Evolutionary conservation across 2,329 filamentous ascomycete genomes (phyloP).

Genomic region (Lasiodiplodia theobromae): DNA sequence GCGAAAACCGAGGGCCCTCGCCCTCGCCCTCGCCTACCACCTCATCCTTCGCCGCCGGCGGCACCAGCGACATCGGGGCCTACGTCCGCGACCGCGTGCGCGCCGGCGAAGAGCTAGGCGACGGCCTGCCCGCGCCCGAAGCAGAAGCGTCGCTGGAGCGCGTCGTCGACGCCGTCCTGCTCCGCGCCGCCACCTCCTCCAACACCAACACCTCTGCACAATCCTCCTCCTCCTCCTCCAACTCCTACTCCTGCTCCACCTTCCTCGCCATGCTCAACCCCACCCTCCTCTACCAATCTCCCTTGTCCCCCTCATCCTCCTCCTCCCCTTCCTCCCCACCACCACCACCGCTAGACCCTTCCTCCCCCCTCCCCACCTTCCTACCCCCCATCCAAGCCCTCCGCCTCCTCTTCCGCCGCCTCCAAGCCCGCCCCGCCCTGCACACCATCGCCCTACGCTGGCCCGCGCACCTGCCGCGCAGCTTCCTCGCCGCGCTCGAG

Average conservation of each 20-base stretch:
- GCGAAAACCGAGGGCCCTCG: background rate
- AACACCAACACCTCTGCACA: background rate
- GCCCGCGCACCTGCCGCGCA: background rate
- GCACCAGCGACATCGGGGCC: background rate
- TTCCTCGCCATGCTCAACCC: background rate
- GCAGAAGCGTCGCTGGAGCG: conserved; percentile 5
- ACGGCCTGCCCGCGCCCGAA: background rate
- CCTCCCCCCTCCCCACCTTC: background rate
- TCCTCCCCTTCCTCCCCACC: too few relatives aligned
- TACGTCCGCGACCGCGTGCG: conserved; percentile 6
- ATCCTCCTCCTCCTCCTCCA: background rate
- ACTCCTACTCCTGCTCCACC: background rate
- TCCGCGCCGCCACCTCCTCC: too few relatives aligned
- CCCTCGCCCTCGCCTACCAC: too few relatives aligned
- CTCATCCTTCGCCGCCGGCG: background rate
- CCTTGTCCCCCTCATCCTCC: too few relatives aligned
- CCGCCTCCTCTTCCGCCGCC: conserved; percentile 1
- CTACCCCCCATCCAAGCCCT: background rate
- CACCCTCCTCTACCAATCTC: background rate
- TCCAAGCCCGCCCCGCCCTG: background rate
- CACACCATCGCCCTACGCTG: conserved; percentile 13
- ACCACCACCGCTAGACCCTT: too few relatives aligned
- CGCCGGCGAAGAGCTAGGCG: conserved; percentile 3
- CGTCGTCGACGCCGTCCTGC: background rate
- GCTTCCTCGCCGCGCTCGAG: too few relatives aligned